Conservation (phyloP, 352 stramenopile genomes). For the Phytophthora fragariae region DNA sequence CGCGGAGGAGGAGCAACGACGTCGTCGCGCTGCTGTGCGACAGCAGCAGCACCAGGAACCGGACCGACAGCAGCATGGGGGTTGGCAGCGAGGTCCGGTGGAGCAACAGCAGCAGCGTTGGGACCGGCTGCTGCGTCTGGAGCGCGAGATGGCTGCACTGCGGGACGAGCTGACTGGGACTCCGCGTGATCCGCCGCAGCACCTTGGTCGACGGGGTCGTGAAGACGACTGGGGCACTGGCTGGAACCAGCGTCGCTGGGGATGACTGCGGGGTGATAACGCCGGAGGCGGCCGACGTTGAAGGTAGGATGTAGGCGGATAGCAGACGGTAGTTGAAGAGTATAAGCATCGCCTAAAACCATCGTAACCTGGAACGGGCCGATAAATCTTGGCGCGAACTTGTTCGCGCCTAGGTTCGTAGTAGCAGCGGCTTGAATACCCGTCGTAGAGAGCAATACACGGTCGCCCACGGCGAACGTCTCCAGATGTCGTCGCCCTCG, state of each 20-base stretch:
- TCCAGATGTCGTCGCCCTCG: too few species aligned
- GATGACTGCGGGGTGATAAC: constrained; percentile 11
- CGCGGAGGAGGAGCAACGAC: too few species aligned
- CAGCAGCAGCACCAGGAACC: too few species aligned
- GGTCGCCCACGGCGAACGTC: too few species aligned
- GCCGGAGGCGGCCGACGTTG: constrained; percentile 20
- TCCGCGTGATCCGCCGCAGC: neutral
- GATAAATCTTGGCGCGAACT: too few species aligned
- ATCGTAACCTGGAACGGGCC: too few species aligned
- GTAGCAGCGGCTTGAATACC: neutral
- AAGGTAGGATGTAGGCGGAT: constrained; percentile 29
- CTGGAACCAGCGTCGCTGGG: neutral
- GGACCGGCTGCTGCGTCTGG: neutral
- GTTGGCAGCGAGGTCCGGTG: too few species aligned
- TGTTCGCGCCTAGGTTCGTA: too few species aligned
- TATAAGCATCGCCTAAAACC: constrained; percentile 22
- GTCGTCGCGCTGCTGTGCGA: too few species aligned
- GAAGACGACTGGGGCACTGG: neutral
- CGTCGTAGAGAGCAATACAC: too few species aligned
- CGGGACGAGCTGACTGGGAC: neutral
- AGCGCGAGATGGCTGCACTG: constrained; percentile 1
- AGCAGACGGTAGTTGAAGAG: constrained; percentile 21
- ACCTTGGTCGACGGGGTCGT: neutral
- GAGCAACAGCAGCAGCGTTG: neutral
- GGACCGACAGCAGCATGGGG: too few species aligned